phyloP scores from a whole-genome alignment of 768 basidiomycete genomes.

The Cyclocybe cylindracea region DNA sequence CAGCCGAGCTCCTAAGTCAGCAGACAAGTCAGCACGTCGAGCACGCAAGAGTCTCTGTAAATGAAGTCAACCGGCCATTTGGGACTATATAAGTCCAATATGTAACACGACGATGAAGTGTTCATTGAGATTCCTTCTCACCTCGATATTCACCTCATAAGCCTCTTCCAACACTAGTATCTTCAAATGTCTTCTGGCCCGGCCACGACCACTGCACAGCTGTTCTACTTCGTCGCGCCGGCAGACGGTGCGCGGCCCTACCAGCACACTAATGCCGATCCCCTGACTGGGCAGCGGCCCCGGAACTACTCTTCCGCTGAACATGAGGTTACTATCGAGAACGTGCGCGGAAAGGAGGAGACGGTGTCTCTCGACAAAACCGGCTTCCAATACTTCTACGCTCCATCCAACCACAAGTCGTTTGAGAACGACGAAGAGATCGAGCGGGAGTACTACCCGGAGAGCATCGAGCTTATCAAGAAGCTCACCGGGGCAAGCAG shows the following conservation, averaged over 20 bases:
- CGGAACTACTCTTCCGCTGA: constrained; percentile 33
- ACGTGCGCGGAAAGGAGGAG: constrained; percentile 52
- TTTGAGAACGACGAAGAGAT: constrained; percentile 57
- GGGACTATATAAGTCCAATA: too few species aligned
- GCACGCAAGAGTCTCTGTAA: constrained; percentile 1
- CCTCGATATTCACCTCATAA: neutral
- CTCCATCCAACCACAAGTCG: constrained; percentile 42
- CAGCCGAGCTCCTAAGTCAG: neutral
- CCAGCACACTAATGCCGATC: constrained; percentile 32
- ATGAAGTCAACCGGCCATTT: neutral
- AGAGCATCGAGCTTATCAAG: constrained; percentile 60
- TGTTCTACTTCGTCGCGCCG: constrained; percentile 40
- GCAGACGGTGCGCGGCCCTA: constrained; percentile 41
- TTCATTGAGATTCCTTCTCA: neutral
- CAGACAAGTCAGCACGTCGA: neutral
- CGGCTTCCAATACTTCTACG: constrained; percentile 48
- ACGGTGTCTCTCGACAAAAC: constrained; percentile 46
- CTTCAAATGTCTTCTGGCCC: constrained; percentile 1
- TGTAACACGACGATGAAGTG: neutral
- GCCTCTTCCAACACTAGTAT: neutral
- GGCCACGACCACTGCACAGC: constrained; percentile 25
- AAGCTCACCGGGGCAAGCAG: constrained; percentile 57
- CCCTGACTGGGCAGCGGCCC: constrained; percentile 32
- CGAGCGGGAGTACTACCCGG: constrained; percentile 56
- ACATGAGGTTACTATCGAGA: constrained; percentile 44